Conservation (phyloP, 768 basidiomycete genomes). For the Suillus subluteus region DNA sequence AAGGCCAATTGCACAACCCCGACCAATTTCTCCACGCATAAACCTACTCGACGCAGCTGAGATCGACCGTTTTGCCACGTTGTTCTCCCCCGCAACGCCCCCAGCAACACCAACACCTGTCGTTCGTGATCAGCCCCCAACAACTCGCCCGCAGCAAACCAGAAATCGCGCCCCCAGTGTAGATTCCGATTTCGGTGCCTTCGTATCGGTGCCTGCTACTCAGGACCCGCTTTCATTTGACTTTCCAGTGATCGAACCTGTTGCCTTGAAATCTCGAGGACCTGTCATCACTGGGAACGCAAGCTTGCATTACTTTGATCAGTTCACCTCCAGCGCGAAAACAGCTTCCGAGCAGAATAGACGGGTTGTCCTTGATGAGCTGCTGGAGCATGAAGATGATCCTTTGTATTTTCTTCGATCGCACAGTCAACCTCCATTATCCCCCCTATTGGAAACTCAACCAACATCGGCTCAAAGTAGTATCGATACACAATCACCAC, state of each 20-base stretch:
- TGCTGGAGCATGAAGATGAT: constrained; percentile 69
- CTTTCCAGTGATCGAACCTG: neutral
- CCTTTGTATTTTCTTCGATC: constrained; percentile 62
- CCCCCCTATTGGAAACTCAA: constrained; percentile 33
- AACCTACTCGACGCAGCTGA: constrained; percentile 29
- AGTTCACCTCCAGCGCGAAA: constrained; percentile 61
- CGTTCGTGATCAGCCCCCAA: neutral
- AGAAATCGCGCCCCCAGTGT: constrained; percentile 24
- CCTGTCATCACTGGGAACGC: constrained; percentile 15
- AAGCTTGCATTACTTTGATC: constrained; percentile 60
- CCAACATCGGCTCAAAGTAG: constrained; percentile 24
- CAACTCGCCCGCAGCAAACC: constrained; percentile 4
- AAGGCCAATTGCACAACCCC: neutral
- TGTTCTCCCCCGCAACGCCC: constrained; percentile 46
- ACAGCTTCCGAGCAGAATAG: constrained; percentile 54
- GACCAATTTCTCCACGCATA: neutral
- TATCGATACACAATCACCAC: constrained; percentile 12
- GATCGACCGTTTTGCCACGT: constrained; percentile 44
- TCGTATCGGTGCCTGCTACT: constrained; percentile 56
- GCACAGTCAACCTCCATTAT: constrained; percentile 22
- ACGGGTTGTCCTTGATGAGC: constrained; percentile 61
- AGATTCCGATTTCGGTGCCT: constrained; percentile 63
- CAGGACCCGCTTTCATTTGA: constrained; percentile 52
- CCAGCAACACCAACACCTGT: constrained; percentile 27
- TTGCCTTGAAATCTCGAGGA: neutral